phyloP scores from a whole-genome alignment of 306 rosid species.

The Fragaria ananassa region DNA sequence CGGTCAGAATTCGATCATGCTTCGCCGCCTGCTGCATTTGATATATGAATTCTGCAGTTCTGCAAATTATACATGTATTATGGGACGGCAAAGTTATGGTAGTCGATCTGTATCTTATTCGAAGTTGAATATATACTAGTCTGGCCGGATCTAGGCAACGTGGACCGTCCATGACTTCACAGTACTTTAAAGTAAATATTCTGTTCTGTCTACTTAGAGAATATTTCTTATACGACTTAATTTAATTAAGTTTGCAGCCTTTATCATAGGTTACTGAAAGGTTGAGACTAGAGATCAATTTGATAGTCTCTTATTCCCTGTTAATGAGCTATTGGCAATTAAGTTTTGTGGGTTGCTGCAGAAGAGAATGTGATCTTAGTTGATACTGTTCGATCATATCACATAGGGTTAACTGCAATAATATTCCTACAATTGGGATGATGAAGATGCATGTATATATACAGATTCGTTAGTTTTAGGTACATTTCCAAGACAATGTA shows the following conservation, averaged over 20 bases:
- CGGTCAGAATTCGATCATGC: neutral
- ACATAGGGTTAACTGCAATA: neutral
- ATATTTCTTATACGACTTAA: neutral
- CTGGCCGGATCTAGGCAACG: neutral
- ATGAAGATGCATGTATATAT: slow-evolving; percentile 5
- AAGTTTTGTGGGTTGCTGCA: neutral
- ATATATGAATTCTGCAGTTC: neutral
- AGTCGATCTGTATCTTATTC: neutral
- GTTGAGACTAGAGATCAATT: neutral
- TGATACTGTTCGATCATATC: no score
- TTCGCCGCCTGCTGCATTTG: neutral
- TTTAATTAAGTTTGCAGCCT: neutral
- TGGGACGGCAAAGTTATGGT: neutral
- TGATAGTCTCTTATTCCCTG: neutral
- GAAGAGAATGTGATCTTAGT: neutral
- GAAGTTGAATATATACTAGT: neutral
- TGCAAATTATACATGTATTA: neutral
- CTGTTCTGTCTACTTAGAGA: neutral
- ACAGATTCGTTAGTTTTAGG: neutral
- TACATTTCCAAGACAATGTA: slow-evolving; percentile 4
- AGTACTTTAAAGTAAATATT: neutral
- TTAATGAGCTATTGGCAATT: neutral
- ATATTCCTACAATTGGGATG: neutral
- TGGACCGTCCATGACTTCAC: slow-evolving; percentile 2
- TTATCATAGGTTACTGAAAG: neutral